Evolutionary conservation across 495 filamentous ascomycete species (phyloP), one percentile per base, ranked within the genome.

Genomic region (Penicillium maclennaniae): DNA sequence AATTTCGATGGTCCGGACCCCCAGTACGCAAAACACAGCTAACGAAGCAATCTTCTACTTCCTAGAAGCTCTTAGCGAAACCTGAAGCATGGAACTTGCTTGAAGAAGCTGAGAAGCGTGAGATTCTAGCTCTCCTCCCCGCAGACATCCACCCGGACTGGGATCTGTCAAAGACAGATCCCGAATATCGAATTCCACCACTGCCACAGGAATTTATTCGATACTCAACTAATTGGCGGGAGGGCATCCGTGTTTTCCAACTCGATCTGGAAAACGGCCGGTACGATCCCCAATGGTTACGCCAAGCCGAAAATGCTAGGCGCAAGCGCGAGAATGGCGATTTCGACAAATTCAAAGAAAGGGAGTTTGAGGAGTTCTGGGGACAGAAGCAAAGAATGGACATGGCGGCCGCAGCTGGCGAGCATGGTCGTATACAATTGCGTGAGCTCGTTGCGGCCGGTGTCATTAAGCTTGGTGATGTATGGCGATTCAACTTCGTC

Each of bases 351-450:
- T 88, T 81, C 65, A 84, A 89, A 61, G 80, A 83, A 44, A 56
- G 72, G 4, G 76, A 86, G 37, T 87, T 83, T 34, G 83, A 90
- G 68, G 67, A 79, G 31, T 85, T 82, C 50, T 95, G 88, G 88
- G 84, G 80, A 0, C 79, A 87, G 49, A 82, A 85, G 47, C 78
- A 84, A 63, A 79, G 71, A 48, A 54, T 74, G 20, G 60, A 63
- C 26, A 63, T 49, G 20, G 47, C 39, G 12, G 53, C 70, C n/a
- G 21, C 60, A 39, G 74, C 79, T 20, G 82, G 80, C 20, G 70
- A 83, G 55, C 71, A 74, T 46, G 67, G 73, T 12, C 68, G 69
- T 15, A 66, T 84, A 9, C 84, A 77, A 54, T 52, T 83, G 12
- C 56, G 66, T 9, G 71, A 72, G 1, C 56, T 82, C 42, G 63